These are phyloP conservation scores for Penicillium sp. DNA, from an alignment of 2,329 filamentous ascomycete genomes.

Conservation along the genomic window DNA sequence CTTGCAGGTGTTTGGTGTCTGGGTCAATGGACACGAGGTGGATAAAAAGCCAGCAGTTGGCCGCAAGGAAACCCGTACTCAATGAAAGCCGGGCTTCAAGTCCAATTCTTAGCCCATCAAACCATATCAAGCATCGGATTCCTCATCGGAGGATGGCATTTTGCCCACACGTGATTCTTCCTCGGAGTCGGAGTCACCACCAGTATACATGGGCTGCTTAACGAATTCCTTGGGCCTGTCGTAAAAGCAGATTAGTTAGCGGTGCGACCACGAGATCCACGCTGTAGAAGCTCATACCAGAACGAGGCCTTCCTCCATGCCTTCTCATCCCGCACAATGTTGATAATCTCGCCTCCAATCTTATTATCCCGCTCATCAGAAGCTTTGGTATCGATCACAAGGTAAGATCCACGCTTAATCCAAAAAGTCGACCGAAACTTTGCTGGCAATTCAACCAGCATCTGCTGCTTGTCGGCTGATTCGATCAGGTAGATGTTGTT, in stretches of 20 bases:
- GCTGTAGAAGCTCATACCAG: constrained; percentile 59
- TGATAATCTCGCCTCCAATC: constrained; percentile 84
- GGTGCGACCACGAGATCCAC: neutral
- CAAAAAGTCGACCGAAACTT: constrained; percentile 90
- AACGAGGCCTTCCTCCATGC: constrained; percentile 85
- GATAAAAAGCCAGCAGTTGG: constrained; percentile 16
- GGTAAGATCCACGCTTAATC: constrained; percentile 86
- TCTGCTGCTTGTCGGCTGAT: constrained; percentile 63
- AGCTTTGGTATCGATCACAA: constrained; percentile 72
- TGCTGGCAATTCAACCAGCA: constrained; percentile 78
- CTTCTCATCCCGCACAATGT: constrained; percentile 89
- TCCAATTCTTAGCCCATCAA: neutral
- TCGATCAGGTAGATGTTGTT: constrained; percentile 85
- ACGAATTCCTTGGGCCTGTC: constrained; percentile 76
- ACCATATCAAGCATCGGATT: constrained; percentile 65
- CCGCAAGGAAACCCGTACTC: constrained; percentile 20
- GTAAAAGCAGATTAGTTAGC: constrained; percentile 10
- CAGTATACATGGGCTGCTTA: constrained; percentile 59
- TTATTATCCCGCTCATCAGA: constrained; percentile 71
- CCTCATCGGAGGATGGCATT: constrained; percentile 79
- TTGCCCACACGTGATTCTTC: constrained; percentile 79
- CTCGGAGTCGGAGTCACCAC: constrained; percentile 75
- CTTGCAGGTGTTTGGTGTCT: constrained; percentile 63
- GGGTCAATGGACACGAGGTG: constrained; percentile 44
- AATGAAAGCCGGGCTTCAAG: constrained; percentile 16